phyloP scores from a whole-genome alignment of 2,329 filamentous ascomycete genomes.

The Colletotrichum cordylinicola region DNA sequence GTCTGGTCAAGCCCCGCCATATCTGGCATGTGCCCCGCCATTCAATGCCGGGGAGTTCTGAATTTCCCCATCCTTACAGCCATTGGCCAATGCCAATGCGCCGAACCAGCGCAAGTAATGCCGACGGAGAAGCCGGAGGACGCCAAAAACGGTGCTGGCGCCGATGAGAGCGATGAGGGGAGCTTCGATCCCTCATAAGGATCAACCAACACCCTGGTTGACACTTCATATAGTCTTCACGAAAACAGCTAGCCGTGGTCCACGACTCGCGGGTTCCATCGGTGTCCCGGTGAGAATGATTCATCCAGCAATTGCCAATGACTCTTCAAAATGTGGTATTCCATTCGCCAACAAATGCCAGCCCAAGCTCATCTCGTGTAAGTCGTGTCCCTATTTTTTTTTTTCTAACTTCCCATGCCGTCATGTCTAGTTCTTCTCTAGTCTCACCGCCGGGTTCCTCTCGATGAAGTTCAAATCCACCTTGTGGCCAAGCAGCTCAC shows the following conservation, averaged over 20 bases:
- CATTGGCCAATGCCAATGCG: slow-evolving; percentile 16
- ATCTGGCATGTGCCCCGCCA: slow-evolving; percentile 18
- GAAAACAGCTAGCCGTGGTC: background rate
- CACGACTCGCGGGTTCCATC: background rate
- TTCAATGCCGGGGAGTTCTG: background rate
- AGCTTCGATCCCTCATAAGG: slow-evolving; percentile 1
- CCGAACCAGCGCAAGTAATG: slow-evolving; percentile 4
- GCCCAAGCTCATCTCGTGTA: slow-evolving; percentile 17
- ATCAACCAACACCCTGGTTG: slow-evolving; percentile 2
- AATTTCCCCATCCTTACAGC: background rate
- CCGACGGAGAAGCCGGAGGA: slow-evolving; percentile 2
- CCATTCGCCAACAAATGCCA: slow-evolving; percentile 22
- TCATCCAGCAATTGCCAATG: background rate
- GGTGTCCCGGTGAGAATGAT: background rate
- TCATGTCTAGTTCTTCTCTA: slow-evolving; percentile 77
- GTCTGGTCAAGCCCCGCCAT: slow-evolving; percentile 6
- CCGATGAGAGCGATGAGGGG: slow-evolving; percentile 7
- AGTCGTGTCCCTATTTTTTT: slow-evolving; percentile 10
- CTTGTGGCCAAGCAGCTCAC: slow-evolving; percentile 92
- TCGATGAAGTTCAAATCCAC: slow-evolving; percentile 94
- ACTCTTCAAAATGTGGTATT: slow-evolving; percentile 17
- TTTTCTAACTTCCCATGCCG: background rate
- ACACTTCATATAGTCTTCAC: background rate
- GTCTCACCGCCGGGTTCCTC: slow-evolving; percentile 85
- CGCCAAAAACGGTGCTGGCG: background rate